phyloP scores from a whole-genome alignment of 352 stramenopile genomes.

The Phytophthora syringae region DNA sequence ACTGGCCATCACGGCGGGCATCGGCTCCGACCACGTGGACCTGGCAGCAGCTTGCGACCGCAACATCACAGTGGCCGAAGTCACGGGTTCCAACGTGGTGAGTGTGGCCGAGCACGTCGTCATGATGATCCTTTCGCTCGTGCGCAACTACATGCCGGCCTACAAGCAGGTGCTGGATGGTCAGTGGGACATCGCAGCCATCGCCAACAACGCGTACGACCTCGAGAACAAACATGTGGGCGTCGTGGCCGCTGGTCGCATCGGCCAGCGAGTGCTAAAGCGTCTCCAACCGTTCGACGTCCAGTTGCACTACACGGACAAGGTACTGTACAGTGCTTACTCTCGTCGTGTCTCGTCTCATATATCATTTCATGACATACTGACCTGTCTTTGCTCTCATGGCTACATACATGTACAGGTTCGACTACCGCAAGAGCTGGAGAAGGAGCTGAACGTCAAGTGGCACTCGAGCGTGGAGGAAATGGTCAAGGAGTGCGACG shows the following conservation, averaged over 20 bases:
- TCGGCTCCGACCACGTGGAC: conserved; percentile 57
- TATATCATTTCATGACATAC: too few relatives aligned
- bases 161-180: conserved; percentile 50
- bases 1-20: conserved; percentile 47
- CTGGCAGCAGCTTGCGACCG: conserved; percentile 47
- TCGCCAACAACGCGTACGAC: conserved; percentile 44
- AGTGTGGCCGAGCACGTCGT: conserved; percentile 56
- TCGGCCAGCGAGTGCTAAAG: conserved; percentile 43
- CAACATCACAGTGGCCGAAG: conserved; percentile 50
- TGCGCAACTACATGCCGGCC: conserved; percentile 58
- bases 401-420: too few relatives aligned
- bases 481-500: conserved; percentile 65
- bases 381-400: too few relatives aligned
- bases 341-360: too few relatives aligned
- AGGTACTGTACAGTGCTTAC: too few relatives aligned
- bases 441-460: conserved; percentile 53
- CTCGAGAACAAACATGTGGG: conserved; percentile 53
- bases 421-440: conserved; percentile 39
- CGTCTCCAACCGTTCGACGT: conserved; percentile 54
- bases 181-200: conserved; percentile 50
- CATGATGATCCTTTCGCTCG: conserved; percentile 47
- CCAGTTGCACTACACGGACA: conserved; percentile 58
- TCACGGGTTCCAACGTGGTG: conserved; percentile 54
- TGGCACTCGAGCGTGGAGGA: conserved; percentile 44
- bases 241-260: conserved; percentile 46